Evolutionary conservation across 1,284 basidiomycete species (phyloP).

Genomic region (Rhodotorula glutinis): DNA sequence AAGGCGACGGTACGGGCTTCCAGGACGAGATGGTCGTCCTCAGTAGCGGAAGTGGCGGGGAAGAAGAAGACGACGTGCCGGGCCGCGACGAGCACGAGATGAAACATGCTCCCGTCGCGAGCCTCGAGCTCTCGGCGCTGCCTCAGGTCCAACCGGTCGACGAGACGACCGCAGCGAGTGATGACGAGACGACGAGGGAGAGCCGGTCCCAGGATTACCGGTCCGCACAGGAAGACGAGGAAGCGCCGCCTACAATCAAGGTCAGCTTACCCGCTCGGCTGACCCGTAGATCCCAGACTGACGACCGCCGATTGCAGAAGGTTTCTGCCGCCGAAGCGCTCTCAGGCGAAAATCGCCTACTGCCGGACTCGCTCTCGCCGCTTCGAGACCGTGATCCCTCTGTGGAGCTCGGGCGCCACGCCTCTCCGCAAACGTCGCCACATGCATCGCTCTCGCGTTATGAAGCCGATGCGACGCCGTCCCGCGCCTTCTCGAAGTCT

Average conservation of each 20-base stretch:
- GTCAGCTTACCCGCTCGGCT: not conserved
- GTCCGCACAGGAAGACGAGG: not conserved
- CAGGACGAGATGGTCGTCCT: conserved; percentile 33
- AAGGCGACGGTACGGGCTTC: conserved; percentile 2
- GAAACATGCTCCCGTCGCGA: not conserved
- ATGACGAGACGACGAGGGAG: not conserved
- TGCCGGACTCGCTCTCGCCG: conserved; percentile 17
- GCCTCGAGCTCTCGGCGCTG: conserved; percentile 9
- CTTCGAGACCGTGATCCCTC: conserved; percentile 15
- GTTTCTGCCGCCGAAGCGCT: not conserved
- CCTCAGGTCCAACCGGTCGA: not conserved
- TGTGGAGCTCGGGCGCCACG: conserved; percentile 23
- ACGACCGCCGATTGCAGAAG: not conserved
- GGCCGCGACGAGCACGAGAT: not conserved
- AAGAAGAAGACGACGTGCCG: not conserved
- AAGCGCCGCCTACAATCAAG: not conserved
- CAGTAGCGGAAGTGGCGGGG: conserved; percentile 21
- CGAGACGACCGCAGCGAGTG: not conserved
- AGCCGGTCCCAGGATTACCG: not conserved
- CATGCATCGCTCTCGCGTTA: conserved; percentile 3
- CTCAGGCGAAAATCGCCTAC: not conserved
- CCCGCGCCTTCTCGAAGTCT: conserved; percentile 6
- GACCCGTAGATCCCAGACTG: not conserved
- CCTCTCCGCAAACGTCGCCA: conserved; percentile 17
- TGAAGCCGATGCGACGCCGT: conserved; percentile 9